phyloP scores from a whole-genome alignment of 2,329 filamentous ascomycete species.

The Fonsecaea multimorphosa region DNA sequence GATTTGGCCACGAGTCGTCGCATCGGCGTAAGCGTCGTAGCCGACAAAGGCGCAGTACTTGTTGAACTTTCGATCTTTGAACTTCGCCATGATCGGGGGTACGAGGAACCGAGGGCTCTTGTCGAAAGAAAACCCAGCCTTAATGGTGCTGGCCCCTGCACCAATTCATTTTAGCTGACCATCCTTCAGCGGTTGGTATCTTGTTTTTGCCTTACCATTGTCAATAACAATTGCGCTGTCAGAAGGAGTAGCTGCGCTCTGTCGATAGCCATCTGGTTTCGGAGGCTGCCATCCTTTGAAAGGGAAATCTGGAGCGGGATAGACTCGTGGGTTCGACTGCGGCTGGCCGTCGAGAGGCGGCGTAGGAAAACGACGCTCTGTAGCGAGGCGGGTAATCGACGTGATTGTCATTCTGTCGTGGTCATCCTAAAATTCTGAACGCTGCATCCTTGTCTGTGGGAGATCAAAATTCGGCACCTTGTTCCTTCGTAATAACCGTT shows the following conservation, averaged over 20 bases:
- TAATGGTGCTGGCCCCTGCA: slow-evolving; percentile 81
- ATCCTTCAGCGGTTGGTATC: not conserved
- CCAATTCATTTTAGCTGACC: slow-evolving; percentile 5
- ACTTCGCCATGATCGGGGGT: slow-evolving; percentile 91
- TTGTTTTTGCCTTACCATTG: slow-evolving; percentile 71
- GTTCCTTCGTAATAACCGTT: not conserved
- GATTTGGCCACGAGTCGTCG: slow-evolving; percentile 87
- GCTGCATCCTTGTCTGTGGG: not conserved
- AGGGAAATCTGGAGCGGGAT: slow-evolving; percentile 63
- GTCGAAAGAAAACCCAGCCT: slow-evolving; percentile 97
- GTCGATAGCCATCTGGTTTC: slow-evolving; percentile 71
- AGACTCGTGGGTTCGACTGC: slow-evolving; percentile 62
- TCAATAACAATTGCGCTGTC: slow-evolving; percentile 91
- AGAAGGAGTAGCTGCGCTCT: slow-evolving; percentile 65
- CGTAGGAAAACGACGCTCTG: slow-evolving; percentile 49
- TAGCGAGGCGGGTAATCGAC: slow-evolving; percentile 46
- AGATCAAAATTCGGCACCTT: not conserved
- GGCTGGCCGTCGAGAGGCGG: slow-evolving; percentile 55
- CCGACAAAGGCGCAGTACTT: slow-evolving; percentile 93
- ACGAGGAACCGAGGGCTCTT: slow-evolving; percentile 77
- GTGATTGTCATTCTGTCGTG: slow-evolving; percentile 52
- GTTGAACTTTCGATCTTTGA: slow-evolving; percentile 89
- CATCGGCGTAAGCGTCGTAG: slow-evolving; percentile 91
- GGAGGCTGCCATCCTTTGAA: slow-evolving; percentile 65
- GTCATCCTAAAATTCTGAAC: slow-evolving; percentile 11